A percentile compares a stretch with the other conserved stretches of the same genome.
These are phyloP conservation scores for Thalia dealbata DNA, from an alignment of 176 grass and related monocot species.

Conservation along the genomic window DNA sequence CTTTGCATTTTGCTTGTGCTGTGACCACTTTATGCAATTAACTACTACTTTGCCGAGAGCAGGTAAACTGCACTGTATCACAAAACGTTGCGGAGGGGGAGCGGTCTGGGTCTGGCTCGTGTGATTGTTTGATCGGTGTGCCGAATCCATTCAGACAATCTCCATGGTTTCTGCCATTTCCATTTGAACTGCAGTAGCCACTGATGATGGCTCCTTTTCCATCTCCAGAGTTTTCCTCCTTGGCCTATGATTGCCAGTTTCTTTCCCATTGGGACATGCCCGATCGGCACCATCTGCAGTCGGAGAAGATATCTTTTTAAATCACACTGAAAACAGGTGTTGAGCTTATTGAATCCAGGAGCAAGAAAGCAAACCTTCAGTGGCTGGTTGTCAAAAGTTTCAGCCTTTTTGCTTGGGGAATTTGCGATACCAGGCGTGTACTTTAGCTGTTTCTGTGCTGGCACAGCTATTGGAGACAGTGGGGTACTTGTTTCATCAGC, in stretches of 20 bases:
- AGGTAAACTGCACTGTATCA: neutral
- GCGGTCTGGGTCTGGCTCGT: constrained; percentile 60
- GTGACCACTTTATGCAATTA: neutral
- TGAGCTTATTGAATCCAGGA: neutral
- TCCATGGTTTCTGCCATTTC: constrained; percentile 99
- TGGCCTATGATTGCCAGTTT: constrained; percentile 64
- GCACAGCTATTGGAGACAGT: constrained; percentile 74
- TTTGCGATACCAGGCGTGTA: constrained; percentile 92
- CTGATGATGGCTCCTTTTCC: constrained; percentile 99
- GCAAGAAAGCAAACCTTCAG: constrained; percentile 54
- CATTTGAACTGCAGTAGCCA: constrained; percentile 98
- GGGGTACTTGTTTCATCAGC: constrained; percentile 62
- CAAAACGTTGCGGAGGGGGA: constrained; percentile 21
- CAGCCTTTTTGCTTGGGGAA: constrained; percentile 59
- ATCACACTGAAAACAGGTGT: neutral
- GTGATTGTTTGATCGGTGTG: constrained; percentile 80
- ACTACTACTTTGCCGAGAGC: neutral
- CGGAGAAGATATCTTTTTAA: neutral
- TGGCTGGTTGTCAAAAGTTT: constrained; percentile 50
- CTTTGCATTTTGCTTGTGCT: neutral
- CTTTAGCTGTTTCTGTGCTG: constrained; percentile 96
- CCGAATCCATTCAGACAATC: constrained; percentile 79
- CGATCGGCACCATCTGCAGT: constrained; percentile 87
- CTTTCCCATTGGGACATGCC: constrained; percentile 50
- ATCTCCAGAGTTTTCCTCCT: constrained; percentile 95